phyloP scores from a whole-genome alignment of 306 rosid species.

The Cucumis cinereus region DNA sequence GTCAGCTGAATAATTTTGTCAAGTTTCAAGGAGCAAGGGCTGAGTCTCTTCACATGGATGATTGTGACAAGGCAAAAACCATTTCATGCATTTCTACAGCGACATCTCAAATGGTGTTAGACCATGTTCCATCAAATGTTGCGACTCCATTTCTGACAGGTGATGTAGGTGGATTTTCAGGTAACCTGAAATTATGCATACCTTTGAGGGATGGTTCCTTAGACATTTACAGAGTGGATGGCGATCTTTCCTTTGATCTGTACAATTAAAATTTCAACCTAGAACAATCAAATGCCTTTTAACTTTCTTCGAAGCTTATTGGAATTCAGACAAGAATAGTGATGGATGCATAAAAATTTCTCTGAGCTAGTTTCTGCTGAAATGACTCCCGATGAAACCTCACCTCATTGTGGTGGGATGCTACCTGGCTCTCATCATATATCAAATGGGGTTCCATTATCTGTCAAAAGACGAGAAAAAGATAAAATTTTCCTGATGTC shows the following conservation, averaged over 20 bases:
- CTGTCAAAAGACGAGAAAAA: slow-evolving; percentile 19
- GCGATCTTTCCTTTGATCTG: slow-evolving; percentile 56
- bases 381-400: slow-evolving; percentile 16
- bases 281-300: slow-evolving; percentile 58
- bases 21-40: slow-evolving; percentile 67
- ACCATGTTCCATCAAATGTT: slow-evolving; percentile 21
- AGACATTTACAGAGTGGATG: slow-evolving; percentile 75
- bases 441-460: slow-evolving; percentile 71
- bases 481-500: slow-evolving; percentile 3
- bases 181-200: slow-evolving; percentile 65
- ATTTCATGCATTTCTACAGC: slow-evolving; percentile 18
- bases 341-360: slow-evolving; percentile 21
- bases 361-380: slow-evolving; percentile 23
- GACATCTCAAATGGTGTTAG: slow-evolving; percentile 24
- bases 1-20: slow-evolving; percentile 64
- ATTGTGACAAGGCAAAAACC: slow-evolving; percentile 15
- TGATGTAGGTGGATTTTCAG: slow-evolving; percentile 68
- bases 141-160: slow-evolving; percentile 59
- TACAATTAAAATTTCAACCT: slow-evolving; percentile 66
- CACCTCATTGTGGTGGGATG: slow-evolving; percentile 25
- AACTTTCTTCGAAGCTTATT: slow-evolving; percentile 44
- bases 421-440: slow-evolving; percentile 56
- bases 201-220: slow-evolving; percentile 96
- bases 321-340: slow-evolving; percentile 34
- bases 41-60: slow-evolving; percentile 60